Evolutionary conservation across 2,329 filamentous ascomycete species (phyloP).

Genomic region (Trichoderma sp.): DNA sequence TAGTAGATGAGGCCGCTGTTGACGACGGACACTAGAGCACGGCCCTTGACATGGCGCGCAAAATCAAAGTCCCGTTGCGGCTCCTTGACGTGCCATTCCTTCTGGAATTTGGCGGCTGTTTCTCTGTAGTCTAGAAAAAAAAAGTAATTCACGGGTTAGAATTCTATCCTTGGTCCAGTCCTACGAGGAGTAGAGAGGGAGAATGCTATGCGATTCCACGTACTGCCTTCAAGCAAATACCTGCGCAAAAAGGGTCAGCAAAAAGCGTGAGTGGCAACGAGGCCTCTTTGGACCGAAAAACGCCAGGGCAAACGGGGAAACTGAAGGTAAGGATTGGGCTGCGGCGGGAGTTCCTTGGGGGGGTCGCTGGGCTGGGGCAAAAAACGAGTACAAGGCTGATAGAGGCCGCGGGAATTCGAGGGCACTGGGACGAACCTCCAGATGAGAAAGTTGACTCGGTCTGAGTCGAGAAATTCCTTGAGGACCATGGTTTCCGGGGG

Average conservation of each 20-base stretch:
- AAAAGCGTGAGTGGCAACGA: constrained; percentile 21
- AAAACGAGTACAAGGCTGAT: constrained; percentile 24
- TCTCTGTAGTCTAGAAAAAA: constrained; percentile 59
- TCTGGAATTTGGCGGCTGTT: constrained; percentile 64
- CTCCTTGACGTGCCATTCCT: constrained; percentile 63
- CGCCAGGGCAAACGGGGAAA: background rate
- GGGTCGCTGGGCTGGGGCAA: constrained; percentile 20
- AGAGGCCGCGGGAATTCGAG: background rate
- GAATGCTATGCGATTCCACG: constrained; percentile 35
- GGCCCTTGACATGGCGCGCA: constrained; percentile 62
- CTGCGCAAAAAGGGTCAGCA: constrained; percentile 34
- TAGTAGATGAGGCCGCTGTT: constrained; percentile 63
- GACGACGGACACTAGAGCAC: constrained; percentile 60
- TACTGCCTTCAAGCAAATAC: constrained; percentile 62
- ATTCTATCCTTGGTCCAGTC: constrained; percentile 12
- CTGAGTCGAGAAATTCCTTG: constrained; percentile 63
- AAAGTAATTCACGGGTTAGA: constrained; percentile 28
- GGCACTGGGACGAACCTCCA: constrained; percentile 57
- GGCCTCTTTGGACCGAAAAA: constrained; percentile 8
- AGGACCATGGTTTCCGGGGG: constrained; percentile 42
- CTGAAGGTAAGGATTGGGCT: background rate
- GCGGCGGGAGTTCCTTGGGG: constrained; percentile 14
- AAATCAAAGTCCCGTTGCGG: constrained; percentile 63
- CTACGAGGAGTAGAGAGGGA: background rate
- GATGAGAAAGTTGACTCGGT: constrained; percentile 67